Base-by-base conservation (phyloP, 208 protist species). In the Trichomonas vaginalis region DNA sequence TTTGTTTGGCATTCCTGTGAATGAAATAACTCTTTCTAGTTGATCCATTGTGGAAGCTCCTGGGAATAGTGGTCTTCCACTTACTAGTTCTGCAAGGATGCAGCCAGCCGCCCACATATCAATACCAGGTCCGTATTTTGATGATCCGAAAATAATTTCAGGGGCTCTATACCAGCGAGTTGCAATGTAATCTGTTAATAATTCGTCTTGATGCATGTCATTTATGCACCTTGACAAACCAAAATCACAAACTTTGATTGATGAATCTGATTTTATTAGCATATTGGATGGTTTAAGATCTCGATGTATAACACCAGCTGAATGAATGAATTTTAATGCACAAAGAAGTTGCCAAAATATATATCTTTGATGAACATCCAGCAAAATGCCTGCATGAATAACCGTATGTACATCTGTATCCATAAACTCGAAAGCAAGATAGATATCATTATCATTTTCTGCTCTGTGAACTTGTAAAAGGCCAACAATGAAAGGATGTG, bases 221-320 rank as follows among this genome's bases (percentile, higher is more conserved):
- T 88, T 88, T 32, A 40, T 49, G 15, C 17, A 35, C 35, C 96
- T 88, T n/a, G 98, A 98, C 0, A 99, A 98, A 45, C 98, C 98
- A 97, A 99, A 99, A 97, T 99, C 98, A 17, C 98, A 98, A n/a
- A 99, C 98, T 97, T 99, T 99, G 21, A 99, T 97, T 32, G 98
- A 97, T 82, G 98, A 98, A n/a, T 98, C 98, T 15, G 97, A 97
- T 97, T 99, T 99, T 51, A 98, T 97, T 35, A 99, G 97, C 45
- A 99, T 97, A 96, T 99, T 99, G 37, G 97, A 98, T n/a, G 98
- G 99, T 96, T 99, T 99, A 70, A 99, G 97, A 95, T 99, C 98
- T 49, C 98, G 97, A 96, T 99, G 98, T 96, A 99, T 97, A 51
- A 97, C 40, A 32, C 96, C 82, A 48, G 95, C 97, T 21, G 96